Percentiles rank a stretch among this genome's conserved stretches.
Conservation (phyloP, 352 stramenopile species). For the Elongisporangium prolatum region DNA sequence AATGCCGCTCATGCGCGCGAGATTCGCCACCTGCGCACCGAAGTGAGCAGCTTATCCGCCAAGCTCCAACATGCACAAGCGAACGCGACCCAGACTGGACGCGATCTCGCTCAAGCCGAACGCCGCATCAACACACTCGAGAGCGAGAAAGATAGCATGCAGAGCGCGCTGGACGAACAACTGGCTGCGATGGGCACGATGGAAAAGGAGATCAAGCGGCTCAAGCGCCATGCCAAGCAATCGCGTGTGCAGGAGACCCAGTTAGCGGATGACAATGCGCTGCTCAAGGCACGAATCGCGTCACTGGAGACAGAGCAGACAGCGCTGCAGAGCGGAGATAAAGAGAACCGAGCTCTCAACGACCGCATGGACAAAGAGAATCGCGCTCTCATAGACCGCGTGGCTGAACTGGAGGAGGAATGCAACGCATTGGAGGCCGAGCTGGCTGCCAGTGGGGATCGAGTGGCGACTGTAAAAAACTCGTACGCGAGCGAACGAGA, state of each 20-base stretch:
- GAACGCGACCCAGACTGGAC: not conserved
- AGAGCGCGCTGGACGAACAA: slow-evolving; percentile 29
- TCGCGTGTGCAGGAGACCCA: slow-evolving; percentile 28
- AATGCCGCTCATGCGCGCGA: slow-evolving; percentile 37
- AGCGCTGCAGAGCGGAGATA: slow-evolving; percentile 24
- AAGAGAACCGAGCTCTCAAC: slow-evolving; percentile 14
- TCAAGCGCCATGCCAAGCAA: slow-evolving; percentile 46
- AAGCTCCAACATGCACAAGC: slow-evolving; percentile 33
- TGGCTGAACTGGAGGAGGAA: slow-evolving; percentile 34
- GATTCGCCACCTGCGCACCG: slow-evolving; percentile 38
- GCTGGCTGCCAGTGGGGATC: slow-evolving; percentile 30
- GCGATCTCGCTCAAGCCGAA: slow-evolving; percentile 15
- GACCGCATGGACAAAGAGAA: slow-evolving; percentile 9
- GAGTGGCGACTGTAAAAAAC: slow-evolving; percentile 32
- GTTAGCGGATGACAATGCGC: slow-evolving; percentile 27
- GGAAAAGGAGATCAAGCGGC: slow-evolving; percentile 36
- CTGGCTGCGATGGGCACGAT: slow-evolving; percentile 26
- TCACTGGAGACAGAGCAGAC: slow-evolving; percentile 25
- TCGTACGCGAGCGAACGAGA: slow-evolving; percentile 30
- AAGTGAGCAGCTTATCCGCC: slow-evolving; percentile 24
- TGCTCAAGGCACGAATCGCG: slow-evolving; percentile 29
- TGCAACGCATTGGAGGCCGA: slow-evolving; percentile 37
- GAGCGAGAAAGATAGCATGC: slow-evolving; percentile 31
- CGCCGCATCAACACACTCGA: slow-evolving; percentile 45
- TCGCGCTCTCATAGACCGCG: slow-evolving; percentile 16